These are phyloP conservation scores for Sporobolomyces phaffii DNA, from an alignment of 768 basidiomycete species.

Conservation along the genomic window DNA sequence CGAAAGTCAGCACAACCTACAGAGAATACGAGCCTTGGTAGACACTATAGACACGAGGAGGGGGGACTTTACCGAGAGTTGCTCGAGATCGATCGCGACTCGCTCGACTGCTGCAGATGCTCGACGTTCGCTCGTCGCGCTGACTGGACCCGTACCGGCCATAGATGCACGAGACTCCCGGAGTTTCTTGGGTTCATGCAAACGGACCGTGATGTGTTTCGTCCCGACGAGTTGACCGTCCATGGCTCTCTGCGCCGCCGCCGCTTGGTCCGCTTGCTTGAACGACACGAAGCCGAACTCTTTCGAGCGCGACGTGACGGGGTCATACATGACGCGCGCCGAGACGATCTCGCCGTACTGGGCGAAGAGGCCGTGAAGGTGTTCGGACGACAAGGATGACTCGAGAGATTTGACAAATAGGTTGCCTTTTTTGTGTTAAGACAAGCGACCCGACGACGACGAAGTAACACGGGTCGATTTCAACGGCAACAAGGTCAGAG, in stretches of 20 bases:
- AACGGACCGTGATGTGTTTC: slow-evolving; percentile 74
- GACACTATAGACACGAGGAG: no score
- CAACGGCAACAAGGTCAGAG: no score
- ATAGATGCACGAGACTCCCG: no score
- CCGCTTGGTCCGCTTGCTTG: slow-evolving; percentile 74
- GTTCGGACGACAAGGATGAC: slow-evolving; percentile 75
- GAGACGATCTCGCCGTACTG: slow-evolving; percentile 82
- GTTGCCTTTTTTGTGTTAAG: slow-evolving; percentile 58
- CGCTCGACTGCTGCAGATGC: no score
- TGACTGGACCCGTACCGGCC: no score
- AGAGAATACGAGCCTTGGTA: no score
- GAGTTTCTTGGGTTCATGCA: slow-evolving; percentile 87
- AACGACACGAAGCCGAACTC: slow-evolving; percentile 86
- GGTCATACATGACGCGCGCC: slow-evolving; percentile 89
- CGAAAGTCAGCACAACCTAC: neutral
- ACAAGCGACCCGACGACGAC: no score
- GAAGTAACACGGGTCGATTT: no score
- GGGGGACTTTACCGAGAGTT: no score
- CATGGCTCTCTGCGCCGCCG: slow-evolving; percentile 70
- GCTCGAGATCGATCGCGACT: no score
- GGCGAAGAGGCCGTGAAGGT: slow-evolving; percentile 67
- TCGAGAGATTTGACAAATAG: slow-evolving; percentile 63
- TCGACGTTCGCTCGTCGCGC: neutral
- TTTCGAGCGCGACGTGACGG: slow-evolving; percentile 65
- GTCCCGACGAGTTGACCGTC: slow-evolving; percentile 62